Evolutionary conservation across 495 filamentous ascomycete species (phyloP), one percentile per base, ranked within the genome.

Genomic region (Jackrogersella minutella): DNA sequence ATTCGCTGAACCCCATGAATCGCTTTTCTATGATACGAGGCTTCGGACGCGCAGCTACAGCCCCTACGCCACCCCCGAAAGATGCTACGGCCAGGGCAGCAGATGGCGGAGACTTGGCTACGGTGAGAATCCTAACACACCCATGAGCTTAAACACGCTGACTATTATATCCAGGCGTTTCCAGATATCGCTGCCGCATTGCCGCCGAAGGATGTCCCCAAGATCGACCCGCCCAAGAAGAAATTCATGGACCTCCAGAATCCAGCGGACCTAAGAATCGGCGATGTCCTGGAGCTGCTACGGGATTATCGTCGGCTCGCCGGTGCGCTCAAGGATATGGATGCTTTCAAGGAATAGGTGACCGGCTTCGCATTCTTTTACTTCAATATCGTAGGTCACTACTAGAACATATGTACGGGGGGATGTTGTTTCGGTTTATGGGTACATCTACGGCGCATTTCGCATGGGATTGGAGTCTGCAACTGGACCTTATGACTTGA

Each of bases 301-400:
- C 86, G 86, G 68, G 95, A 97, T 76, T 99, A 98, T 74, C 88
- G 93, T 64, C 80, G 93, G 47, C 78, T 99, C 10, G 92, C 91
- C 6, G 82, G 78, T 16, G 89, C 85, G 21, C 75, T 93, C 73
- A 85, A 84, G 73, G 83, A 86, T 57, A 76, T 84, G 73, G 84
- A 85, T 3, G 86, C 83, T 30, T 81, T 88, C 50, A 85, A 79
- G 55, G 77, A 81, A 67, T 73, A 64, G 46, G 36, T 22, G 14
- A 39, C 10, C 49, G 4, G 4, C 33, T 31, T 51, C 16, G 19
- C 31, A 21, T 44, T 44, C 11, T 28, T 19, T 19, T 22, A 6
- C 17, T 36, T 50, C 2, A 26, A n/a, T 4, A 50, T 11, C 34
- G 34, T 10, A 10, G 34, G 34, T 28, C 10, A 33, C 31, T 17